These are phyloP conservation scores for Lolium perenne DNA, from an alignment of 176 grass and related monocot genomes.

Conservation along the genomic window DNA sequence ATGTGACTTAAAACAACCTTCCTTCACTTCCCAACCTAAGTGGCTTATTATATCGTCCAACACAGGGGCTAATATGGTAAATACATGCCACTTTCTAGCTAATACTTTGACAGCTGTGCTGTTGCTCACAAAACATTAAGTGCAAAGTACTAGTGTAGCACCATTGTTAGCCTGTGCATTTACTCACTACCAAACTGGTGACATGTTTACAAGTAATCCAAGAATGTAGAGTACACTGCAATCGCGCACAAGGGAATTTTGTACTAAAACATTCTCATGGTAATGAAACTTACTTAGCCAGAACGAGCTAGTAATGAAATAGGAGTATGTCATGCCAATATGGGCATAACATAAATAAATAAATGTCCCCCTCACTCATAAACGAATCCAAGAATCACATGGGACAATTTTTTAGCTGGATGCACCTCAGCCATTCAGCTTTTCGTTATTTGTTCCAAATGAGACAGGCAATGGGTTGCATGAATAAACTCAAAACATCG, in stretches of 20 bases:
- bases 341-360: not conserved
- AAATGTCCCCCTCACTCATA: not conserved
- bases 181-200: slow-evolving; percentile 28
- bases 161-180: slow-evolving; percentile 39
- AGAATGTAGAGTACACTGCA: not conserved
- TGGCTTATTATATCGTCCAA: slow-evolving; percentile 18
- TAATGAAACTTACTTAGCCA: slow-evolving; percentile 10
- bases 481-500: not conserved
- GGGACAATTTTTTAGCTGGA: not conserved
- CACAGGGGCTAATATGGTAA: not conserved
- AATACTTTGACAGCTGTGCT: slow-evolving; percentile 35
- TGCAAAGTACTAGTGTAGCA: slow-evolving; percentile 32
- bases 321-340: not conserved
- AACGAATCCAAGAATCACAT: not conserved
- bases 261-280: not conserved
- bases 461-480: slow-evolving; percentile 1
- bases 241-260: not conserved
- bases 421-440: not conserved
- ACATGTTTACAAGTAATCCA: slow-evolving; percentile 7
- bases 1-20: slow-evolving; percentile 19
- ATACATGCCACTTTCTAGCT: not conserved
- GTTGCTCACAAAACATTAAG: slow-evolving; percentile 34
- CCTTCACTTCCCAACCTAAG: not conserved
- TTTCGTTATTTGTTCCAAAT: not conserved
- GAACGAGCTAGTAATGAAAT: not conserved